Evolutionary conservation across 176 grass and related monocot species (phyloP).

Genomic region (Tillandsia fasciculata): DNA sequence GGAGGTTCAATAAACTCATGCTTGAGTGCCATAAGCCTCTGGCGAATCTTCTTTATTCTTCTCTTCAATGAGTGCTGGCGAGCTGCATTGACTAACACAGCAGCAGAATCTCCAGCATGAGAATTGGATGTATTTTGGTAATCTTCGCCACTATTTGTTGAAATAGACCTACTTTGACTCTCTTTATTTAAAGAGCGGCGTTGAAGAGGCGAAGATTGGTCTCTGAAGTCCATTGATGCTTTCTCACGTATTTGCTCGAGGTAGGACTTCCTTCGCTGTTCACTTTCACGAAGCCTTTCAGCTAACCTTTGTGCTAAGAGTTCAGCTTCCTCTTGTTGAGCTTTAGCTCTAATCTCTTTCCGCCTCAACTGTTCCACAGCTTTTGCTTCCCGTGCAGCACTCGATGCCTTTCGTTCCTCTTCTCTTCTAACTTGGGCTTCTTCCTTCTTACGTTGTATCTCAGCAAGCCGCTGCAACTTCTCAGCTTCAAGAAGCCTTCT

Average conservation of each 20-base stretch:
- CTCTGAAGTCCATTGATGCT: slow-evolving; percentile 99
- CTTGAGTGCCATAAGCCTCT: slow-evolving; percentile 95
- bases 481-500: slow-evolving; percentile 94
- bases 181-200: slow-evolving; percentile 88
- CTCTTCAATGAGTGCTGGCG: slow-evolving; percentile 53
- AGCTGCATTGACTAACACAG: slow-evolving; percentile 47
- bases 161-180: slow-evolving; percentile 46
- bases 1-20: slow-evolving; percentile 83
- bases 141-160: slow-evolving; percentile 60
- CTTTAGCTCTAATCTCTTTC: slow-evolving; percentile 95
- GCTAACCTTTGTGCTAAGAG: slow-evolving; percentile 88
- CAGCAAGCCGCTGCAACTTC: slow-evolving; percentile 92
- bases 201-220: slow-evolving; percentile 91
- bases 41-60: slow-evolving; percentile 93
- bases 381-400: slow-evolving; percentile 83
- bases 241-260: slow-evolving; percentile 98
- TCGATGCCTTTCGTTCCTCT: slow-evolving; percentile 97
- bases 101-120: slow-evolving; percentile 38
- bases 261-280: slow-evolving; percentile 93
- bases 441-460: slow-evolving; percentile 97
- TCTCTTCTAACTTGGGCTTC: slow-evolving; percentile 95
- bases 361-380: slow-evolving; percentile 80
- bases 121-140: slow-evolving; percentile 39
- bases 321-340: slow-evolving; percentile 91
- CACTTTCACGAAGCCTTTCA: slow-evolving; percentile 96